Conservation (phyloP, 306 rosid genomes). For the Potentilla sterilis region DNA sequence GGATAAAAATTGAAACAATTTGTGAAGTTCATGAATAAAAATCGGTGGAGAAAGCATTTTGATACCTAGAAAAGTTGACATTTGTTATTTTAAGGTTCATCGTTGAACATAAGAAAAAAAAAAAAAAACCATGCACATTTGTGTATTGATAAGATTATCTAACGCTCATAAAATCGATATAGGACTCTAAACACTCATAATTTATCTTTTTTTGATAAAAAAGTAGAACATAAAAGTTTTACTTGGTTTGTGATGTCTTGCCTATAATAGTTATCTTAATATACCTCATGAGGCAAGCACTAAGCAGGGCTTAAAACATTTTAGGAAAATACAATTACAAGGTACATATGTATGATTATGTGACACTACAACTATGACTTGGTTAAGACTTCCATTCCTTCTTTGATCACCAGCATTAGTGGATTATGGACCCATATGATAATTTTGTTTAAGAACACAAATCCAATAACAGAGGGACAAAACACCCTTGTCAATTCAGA, state of each 20-base stretch:
- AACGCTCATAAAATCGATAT: background rate
- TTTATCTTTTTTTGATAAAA: background rate
- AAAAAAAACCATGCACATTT: background rate
- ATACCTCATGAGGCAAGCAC: constrained; percentile 29
- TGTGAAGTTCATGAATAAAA: background rate
- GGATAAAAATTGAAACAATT: background rate
- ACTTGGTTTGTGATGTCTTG: constrained; percentile 25
- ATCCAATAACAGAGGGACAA: constrained; percentile 30
- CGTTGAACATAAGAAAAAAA: no score
- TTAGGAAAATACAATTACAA: constrained; percentile 1
- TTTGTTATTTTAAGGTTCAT: background rate
- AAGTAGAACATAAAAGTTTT: background rate
- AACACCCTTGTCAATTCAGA: constrained; percentile 38
- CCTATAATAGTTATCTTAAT: constrained; percentile 28
- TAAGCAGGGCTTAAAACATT: constrained; percentile 8
- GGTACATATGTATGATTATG: constrained; percentile 1
- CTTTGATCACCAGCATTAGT: constrained; percentile 9
- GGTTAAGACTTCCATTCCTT: background rate
- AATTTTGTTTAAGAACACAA: constrained; percentile 10
- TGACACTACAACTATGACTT: constrained; percentile 13
- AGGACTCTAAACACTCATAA: no score
- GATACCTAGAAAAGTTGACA: background rate
- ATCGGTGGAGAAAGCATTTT: background rate
- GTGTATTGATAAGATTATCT: no score
- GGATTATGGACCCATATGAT: constrained; percentile 22